phyloP scores from a whole-genome alignment of 495 filamentous ascomycete species.

The Trichocladium uniseriatum region DNA sequence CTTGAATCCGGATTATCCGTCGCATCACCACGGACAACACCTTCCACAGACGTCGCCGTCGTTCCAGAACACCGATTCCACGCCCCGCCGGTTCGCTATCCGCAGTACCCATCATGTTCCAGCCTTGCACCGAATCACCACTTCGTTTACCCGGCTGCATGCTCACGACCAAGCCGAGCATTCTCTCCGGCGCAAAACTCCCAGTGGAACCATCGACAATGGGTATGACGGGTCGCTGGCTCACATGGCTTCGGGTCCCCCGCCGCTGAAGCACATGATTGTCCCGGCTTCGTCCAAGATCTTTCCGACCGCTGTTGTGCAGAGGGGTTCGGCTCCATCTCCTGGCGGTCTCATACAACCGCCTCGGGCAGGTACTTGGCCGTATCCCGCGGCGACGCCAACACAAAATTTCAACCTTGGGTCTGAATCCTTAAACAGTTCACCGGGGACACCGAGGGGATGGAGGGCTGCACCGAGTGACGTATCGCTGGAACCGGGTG shows the following conservation, averaged over 20 bases:
- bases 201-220: slow-evolving; percentile 83
- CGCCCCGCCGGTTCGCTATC: slow-evolving; percentile 32
- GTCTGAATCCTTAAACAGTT: slow-evolving; percentile 8
- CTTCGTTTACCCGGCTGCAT: slow-evolving; percentile 27
- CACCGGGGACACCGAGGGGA: slow-evolving; percentile 8
- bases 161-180: slow-evolving; percentile 50
- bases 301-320: slow-evolving; percentile 26
- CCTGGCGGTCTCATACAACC: slow-evolving; percentile 8
- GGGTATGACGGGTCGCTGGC: slow-evolving; percentile 84
- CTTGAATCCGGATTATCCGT: slow-evolving; percentile 25
- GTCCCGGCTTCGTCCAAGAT: slow-evolving; percentile 43
- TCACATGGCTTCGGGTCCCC: slow-evolving; percentile 67
- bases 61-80: slow-evolving; percentile 13
- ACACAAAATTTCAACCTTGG: slow-evolving; percentile 3
- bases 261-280: slow-evolving; percentile 81
- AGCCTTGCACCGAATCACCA: slow-evolving; percentile 24
- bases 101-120: slow-evolving; percentile 30
- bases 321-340: slow-evolving; percentile 8
- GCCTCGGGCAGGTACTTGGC: slow-evolving; percentile 14
- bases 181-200: slow-evolving; percentile 84
- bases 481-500: slow-evolving; percentile 2
- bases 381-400: slow-evolving; percentile 11
- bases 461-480: slow-evolving; percentile 18
- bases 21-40: slow-evolving; percentile 18
- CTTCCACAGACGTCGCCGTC: slow-evolving; percentile 13